Percentiles rank a stretch among this genome's conserved stretches.
These are phyloP conservation scores for Fusarium sp. DNA, from an alignment of 2,329 filamentous ascomycete genomes.

Conservation along the genomic window DNA sequence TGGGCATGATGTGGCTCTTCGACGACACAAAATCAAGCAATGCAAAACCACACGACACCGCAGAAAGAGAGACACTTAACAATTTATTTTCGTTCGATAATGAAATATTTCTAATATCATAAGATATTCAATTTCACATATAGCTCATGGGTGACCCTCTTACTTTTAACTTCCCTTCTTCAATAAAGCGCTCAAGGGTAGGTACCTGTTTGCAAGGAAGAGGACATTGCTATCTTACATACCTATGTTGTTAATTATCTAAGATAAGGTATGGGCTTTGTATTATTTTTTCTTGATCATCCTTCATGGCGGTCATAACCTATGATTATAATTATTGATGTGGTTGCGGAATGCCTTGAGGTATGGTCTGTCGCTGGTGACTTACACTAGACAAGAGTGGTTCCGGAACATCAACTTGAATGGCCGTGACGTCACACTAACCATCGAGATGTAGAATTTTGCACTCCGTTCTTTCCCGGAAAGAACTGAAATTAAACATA, in stretches of 20 bases:
- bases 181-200: not conserved
- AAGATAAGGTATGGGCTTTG: fast-evolving
- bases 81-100: not conserved
- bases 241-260: not conserved
- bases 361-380: not conserved
- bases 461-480: not conserved
- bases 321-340: not conserved
- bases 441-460: not conserved
- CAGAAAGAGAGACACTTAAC: not conserved
- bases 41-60: not conserved
- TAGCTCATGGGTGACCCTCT: not conserved
- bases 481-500: too few species aligned
- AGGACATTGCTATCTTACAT: not conserved
- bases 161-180: not conserved
- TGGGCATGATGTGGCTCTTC: not conserved
- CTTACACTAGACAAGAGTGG: not conserved
- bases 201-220: not conserved
- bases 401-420: not conserved
- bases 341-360: not conserved
- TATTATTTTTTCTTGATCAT: fast-evolving
- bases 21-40: not conserved
- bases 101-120: not conserved
- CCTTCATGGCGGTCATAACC: not conserved
- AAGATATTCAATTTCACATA: not conserved
- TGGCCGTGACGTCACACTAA: not conserved